phyloP scores from a whole-genome alignment of 2,329 filamentous ascomycete genomes.

The Diaporthe humulicola region DNA sequence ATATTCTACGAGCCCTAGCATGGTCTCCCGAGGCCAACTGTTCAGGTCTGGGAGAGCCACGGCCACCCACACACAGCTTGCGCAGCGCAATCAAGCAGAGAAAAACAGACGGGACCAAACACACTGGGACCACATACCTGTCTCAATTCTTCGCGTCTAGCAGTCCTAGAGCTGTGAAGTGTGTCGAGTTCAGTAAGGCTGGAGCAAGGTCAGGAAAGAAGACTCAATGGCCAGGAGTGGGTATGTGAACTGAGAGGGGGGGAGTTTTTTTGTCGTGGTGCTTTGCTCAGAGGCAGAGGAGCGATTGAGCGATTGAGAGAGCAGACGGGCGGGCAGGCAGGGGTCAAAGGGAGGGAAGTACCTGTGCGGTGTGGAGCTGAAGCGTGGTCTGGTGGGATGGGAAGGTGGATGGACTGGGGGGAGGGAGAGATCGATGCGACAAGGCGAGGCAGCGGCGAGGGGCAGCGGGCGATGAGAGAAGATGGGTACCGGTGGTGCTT shows the following conservation, averaged over 20 bases:
- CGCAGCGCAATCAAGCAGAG: not conserved
- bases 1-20: not conserved
- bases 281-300: conserved; percentile 34
- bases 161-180: conserved; percentile 33
- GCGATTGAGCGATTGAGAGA: conserved; percentile 34
- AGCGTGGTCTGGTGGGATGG: conserved; percentile 26
- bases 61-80: not conserved
- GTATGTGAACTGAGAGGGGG: conserved; percentile 38
- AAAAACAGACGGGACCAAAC: not conserved
- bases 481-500: not conserved
- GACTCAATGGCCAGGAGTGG: conserved; percentile 35
- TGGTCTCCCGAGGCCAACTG: not conserved
- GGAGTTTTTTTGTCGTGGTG: conserved; percentile 40
- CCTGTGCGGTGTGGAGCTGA: conserved; percentile 32
- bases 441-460: not conserved
- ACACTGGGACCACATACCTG: conserved; percentile 33
- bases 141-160: conserved; percentile 34
- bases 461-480: conserved; percentile 12
- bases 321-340: conserved; percentile 33
- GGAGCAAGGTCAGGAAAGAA: conserved; percentile 32
- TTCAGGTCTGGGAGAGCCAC: not conserved
- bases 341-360: conserved; percentile 24
- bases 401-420: not conserved
- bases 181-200: conserved; percentile 34
- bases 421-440: conserved; percentile 20